Conservation (phyloP, 2,329 filamentous ascomycete genomes). For the Akanthomyces dipterigenus region DNA sequence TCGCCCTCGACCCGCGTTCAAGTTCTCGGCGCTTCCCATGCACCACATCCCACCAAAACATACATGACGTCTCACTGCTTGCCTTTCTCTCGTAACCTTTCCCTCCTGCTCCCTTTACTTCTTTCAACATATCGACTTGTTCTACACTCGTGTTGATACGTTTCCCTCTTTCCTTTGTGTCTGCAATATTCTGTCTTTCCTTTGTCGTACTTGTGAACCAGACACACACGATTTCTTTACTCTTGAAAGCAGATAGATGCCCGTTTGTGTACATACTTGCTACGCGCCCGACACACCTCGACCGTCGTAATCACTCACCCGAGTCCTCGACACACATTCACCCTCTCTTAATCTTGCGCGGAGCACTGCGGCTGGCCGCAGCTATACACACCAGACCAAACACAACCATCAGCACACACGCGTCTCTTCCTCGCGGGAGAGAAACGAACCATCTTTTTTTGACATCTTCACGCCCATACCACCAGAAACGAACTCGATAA, state of each 20-base stretch:
- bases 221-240: neutral
- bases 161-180: neutral
- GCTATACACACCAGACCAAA: neutral
- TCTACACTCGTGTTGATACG: neutral
- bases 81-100: neutral
- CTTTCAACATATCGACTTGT: constrained; percentile 5
- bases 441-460: neutral
- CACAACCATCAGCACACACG: neutral
- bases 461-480: neutral
- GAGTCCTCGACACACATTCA: neutral
- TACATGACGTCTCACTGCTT: neutral
- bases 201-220: constrained; percentile 4
- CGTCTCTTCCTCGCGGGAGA: neutral
- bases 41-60: neutral
- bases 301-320: neutral
- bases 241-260: neutral
- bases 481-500: neutral
- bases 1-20: neutral
- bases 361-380: constrained; percentile 3
- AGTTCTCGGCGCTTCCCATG: neutral
- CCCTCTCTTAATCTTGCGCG: neutral
- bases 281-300: neutral
- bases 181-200: neutral
- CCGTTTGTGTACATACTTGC: neutral
- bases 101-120: neutral